Base-by-base conservation (phyloP, 2,329 filamentous ascomycete species). In the Cladosporium sp. region DNA sequence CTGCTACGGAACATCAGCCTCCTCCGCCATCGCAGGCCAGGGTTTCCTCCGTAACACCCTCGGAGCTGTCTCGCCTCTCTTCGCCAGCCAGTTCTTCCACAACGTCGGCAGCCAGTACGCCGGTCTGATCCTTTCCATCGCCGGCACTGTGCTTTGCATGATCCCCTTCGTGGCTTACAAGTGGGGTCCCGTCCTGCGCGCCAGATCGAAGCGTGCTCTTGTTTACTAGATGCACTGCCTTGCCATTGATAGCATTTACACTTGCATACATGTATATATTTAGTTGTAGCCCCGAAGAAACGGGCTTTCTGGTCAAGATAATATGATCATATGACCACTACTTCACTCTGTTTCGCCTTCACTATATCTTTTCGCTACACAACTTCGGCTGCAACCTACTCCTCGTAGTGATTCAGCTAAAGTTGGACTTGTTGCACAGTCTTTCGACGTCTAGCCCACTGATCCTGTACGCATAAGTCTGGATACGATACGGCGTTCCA, bases 81-180 rank as follows among this genome's bases (percentile, higher is more conserved):
- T 85, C 67, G 82, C 82, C 14, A 80, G 76, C 35, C 80, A 83
- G 56, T 84, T 85, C 73, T 85, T 85, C 73, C 79, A 82, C 69
- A 84, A 84, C 63, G 75, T 85, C 16, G 83, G 82, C 4, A 83
- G 81, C 67, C 82, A 84, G 71, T 85, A 81, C 63, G 82, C 83
- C 1, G 83, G 83, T 11, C 70, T 85, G 21, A 77, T 85, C 21
- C 69, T 85, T 62, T 78, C 82, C 0, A 67, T 84, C 10, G 75
- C 84, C 18, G 82, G 80, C 1, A 81, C 81, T 0, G 64, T 80
- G 23, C 62, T 80, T 64, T 79, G 76, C 64, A 67, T 79, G 68
- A 79, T 80, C 50, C 80, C 80, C 1, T 82, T 81, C 68, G 78
- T 81, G 14, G 78, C 80, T 71, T 81, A 77, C 75, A 78, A 76